phyloP scores from a whole-genome alignment of 768 basidiomycete species.

The Boletus rufocinnamomeus region DNA sequence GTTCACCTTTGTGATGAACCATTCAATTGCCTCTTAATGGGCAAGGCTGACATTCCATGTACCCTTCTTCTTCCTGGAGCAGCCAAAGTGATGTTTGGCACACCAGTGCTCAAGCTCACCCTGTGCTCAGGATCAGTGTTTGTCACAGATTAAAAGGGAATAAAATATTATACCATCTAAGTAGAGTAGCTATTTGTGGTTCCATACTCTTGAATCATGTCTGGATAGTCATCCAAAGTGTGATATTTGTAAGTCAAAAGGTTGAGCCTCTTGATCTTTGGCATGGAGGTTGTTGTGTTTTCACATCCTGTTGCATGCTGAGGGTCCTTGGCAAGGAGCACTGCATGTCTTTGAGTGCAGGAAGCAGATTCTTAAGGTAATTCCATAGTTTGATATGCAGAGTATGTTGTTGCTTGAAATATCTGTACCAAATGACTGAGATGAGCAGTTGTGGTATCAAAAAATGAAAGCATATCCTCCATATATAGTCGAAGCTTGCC shows the following conservation, averaged over 20 bases:
- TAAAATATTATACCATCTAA: too few relatives aligned
- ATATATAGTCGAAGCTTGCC: not conserved
- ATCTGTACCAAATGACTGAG: too few relatives aligned
- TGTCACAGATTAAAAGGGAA: too few relatives aligned
- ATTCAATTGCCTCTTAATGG: not conserved
- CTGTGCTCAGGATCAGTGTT: constrained; percentile 19
- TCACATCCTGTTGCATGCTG: too few relatives aligned
- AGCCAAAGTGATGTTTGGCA: constrained; percentile 37
- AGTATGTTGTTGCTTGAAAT: not conserved
- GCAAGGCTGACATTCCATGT: not conserved
- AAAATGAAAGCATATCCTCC: not conserved
- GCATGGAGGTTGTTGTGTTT: not conserved
- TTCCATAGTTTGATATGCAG: not conserved
- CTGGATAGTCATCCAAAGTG: too few relatives aligned
- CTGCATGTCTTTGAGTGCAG: not conserved
- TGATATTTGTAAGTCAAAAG: constrained; percentile 24
- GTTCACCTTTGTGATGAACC: not conserved
- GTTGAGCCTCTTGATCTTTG: constrained; percentile 14
- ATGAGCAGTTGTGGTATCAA: not conserved
- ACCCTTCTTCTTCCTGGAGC: not conserved
- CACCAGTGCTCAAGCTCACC: constrained; percentile 40
- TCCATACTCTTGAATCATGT: constrained; percentile 25
- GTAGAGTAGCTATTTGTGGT: constrained; percentile 41
- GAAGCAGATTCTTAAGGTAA: too few relatives aligned
- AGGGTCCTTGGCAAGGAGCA: not conserved